Percentiles rank a stretch among this genome's conserved stretches.
Conservation (phyloP, 2,329 filamentous ascomycete species). For the Fusarium sp. region DNA sequence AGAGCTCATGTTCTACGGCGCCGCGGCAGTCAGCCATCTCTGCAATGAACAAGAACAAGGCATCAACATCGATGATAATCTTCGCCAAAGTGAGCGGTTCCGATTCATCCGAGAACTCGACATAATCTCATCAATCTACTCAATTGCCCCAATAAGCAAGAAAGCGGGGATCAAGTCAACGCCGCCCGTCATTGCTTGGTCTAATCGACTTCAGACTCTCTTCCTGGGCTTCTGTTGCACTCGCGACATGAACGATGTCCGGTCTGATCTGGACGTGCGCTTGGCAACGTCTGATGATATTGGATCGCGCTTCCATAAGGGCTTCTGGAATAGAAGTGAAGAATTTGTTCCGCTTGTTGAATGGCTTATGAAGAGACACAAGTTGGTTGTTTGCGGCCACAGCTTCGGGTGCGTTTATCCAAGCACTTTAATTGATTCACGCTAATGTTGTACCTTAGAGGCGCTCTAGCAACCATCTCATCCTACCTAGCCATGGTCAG, state of each 20-base stretch:
- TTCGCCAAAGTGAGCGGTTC: background rate
- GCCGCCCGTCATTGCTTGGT: constrained; percentile 1
- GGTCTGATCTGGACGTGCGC: background rate
- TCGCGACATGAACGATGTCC: background rate
- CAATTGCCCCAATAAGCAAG: background rate
- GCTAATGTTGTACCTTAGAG: background rate
- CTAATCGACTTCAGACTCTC: background rate
- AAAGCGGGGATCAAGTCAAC: background rate
- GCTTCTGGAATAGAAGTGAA: background rate
- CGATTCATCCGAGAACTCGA: background rate
- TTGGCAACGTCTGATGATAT: background rate
- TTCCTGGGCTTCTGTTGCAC: constrained; percentile 5
- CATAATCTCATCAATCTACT: background rate
- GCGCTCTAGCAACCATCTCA: background rate
- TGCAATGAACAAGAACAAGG: background rate
- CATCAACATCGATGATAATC: background rate
- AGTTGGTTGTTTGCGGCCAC: constrained; percentile 4
- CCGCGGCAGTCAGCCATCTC: constrained; percentile 4
- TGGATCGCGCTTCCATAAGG: background rate
- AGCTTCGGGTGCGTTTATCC: background rate
- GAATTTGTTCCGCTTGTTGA: constrained; percentile 3
- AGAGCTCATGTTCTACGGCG: constrained; percentile 6
- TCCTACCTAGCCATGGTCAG: background rate
- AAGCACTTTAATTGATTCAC: fast-evolving
- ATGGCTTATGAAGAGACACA: background rate